phyloP scores from a whole-genome alignment of 805 yeast genomes.

The Yarrowia sp. region DNA sequence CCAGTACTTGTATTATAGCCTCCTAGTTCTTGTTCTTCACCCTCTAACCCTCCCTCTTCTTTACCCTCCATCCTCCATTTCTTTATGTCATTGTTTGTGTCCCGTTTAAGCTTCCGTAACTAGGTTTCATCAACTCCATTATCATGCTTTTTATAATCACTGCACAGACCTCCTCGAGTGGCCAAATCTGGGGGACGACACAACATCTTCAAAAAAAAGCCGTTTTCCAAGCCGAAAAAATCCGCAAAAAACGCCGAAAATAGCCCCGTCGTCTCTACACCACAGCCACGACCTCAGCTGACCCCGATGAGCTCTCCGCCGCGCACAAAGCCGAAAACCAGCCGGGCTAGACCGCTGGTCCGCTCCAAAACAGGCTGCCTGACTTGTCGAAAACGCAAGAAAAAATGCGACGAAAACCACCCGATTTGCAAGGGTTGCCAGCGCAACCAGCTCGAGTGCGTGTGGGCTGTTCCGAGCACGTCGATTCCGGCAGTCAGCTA shows the following conservation, averaged over 20 bases:
- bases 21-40: too few species aligned
- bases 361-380: constrained; percentile 29
- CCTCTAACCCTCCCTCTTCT: too few species aligned
- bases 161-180: constrained; percentile 1
- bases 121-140: constrained; percentile 5
- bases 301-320: constrained; percentile 6
- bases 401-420: constrained; percentile 71
- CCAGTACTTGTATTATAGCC: too few species aligned
- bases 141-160: constrained; percentile 13
- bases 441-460: constrained; percentile 27
- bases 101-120: background rate
- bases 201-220: too few species aligned
- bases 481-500: constrained; percentile 23
- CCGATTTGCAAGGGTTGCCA: constrained; percentile 52
- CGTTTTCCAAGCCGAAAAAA: too few species aligned
- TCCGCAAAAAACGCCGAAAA: too few species aligned
- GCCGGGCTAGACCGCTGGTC: constrained; percentile 4
- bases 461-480: constrained; percentile 26
- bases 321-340: background rate
- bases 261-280: too few species aligned
- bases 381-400: constrained; percentile 27
- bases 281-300: too few species aligned
- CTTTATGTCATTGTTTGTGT: too few species aligned
- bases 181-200: constrained; percentile 13
- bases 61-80: too few species aligned